These are phyloP conservation scores for Athelia psychrophila DNA, from an alignment of 1,284 basidiomycete species.

Conservation along the genomic window DNA sequence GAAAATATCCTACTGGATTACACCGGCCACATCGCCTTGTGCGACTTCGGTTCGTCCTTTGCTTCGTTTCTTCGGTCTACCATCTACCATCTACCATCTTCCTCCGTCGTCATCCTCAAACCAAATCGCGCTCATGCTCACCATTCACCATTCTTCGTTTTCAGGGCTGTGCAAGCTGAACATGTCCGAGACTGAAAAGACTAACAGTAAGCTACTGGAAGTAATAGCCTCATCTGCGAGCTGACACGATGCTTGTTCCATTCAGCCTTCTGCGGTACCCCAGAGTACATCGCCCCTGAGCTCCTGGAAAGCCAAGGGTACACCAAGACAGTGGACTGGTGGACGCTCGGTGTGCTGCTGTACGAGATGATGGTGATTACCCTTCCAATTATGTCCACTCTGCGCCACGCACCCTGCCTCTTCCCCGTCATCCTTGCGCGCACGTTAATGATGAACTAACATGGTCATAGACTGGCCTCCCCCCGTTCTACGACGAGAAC, in stretches of 20 bases:
- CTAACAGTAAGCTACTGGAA: constrained; percentile 72
- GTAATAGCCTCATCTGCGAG: constrained; percentile 6
- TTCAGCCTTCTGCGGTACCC: constrained; percentile 99
- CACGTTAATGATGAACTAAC: no score
- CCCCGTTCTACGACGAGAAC: constrained; percentile 97
- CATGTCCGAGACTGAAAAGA: constrained; percentile 97
- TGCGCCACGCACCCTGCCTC: background rate
- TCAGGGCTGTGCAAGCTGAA: constrained; percentile 95
- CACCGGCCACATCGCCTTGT: constrained; percentile 96
- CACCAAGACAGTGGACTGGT: constrained; percentile 99
- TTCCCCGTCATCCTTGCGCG: constrained; percentile 1
- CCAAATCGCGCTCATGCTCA: no score
- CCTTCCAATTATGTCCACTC: background rate
- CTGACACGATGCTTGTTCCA: no score
- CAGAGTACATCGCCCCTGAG: constrained; percentile 97
- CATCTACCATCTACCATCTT: no score
- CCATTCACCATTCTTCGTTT: background rate
- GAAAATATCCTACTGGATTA: constrained; percentile 98
- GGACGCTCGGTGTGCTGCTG: constrained; percentile 96
- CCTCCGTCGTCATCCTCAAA: no score
- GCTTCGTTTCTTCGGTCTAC: no score
- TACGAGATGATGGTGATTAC: constrained; percentile 93
- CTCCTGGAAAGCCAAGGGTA: constrained; percentile 96
- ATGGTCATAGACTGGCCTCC: constrained; percentile 87
- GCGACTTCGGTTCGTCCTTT: constrained; percentile 83